Base-by-base conservation (phyloP, 2,329 filamentous ascomycete genomes). In the Penicillium frequentans region DNA sequence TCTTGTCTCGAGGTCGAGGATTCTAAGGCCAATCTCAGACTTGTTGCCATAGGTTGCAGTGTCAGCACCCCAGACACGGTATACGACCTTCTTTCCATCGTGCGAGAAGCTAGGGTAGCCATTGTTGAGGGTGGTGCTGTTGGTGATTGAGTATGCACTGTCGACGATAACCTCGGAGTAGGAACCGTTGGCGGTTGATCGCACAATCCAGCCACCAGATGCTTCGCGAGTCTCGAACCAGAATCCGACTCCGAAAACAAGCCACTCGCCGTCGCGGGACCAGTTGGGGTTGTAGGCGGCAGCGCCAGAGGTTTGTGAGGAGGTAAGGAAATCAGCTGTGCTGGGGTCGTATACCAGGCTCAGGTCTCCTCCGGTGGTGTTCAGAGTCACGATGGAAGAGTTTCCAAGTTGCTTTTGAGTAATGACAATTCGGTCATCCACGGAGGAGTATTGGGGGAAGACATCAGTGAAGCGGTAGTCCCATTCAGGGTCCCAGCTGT, bases 381-480 rank as follows among this genome's bases (percentile, higher is more conserved):
- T 66, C 63, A 37, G 24, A 1, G 66, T 68, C 3, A 75, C 65
- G 29, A 78, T 65, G 10, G 74, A 76, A 2, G 71, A 72, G 53
- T 77, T 76, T 13, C 74, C 75, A 1, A 76, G 67, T 55, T 77
- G 73, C 57, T 77, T 78, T 55, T 74, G 65, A 0, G 76, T 79
- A 19, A 74, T 70, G 13, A 29, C 72, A 0, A 77, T 62, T 1
- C 58, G 64, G 33, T 69, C 60, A 2, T 62, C 51, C 9, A 48
- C 45, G 11, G 63, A 66, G 3, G 62, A 63, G 16, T 74, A 59
- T 45, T 70, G 63, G 1, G 77, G 76, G 63, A 79, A 78, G 3
- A 79, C 74, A 52, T 79, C 76, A 45, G 70, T 77, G 67, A 76
- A 76, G 21, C 74, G 71, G 57, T 78, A 78, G 5, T 78, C 77